phyloP scores from a whole-genome alignment of 495 filamentous ascomycete genomes.

The Xylaria venustula region DNA sequence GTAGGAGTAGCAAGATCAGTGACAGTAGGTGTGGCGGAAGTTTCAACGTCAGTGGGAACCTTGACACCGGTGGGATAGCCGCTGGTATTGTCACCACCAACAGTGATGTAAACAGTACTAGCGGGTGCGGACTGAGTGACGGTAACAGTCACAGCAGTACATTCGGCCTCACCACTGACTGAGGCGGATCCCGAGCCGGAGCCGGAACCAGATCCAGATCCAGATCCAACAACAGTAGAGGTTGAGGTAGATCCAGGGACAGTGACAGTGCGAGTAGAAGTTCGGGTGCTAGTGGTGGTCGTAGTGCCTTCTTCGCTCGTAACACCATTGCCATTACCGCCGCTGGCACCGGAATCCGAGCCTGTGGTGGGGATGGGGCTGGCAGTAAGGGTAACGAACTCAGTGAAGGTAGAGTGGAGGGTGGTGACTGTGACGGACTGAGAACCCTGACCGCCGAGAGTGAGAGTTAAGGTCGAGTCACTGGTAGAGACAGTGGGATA shows the following conservation, averaged over 20 bases:
- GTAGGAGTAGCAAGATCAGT: slow-evolving; percentile 8
- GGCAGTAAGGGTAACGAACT: slow-evolving; percentile 26
- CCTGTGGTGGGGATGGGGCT: slow-evolving; percentile 9
- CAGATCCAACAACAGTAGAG: slow-evolving; percentile 20
- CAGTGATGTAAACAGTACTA: slow-evolving; percentile 44
- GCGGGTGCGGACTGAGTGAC: slow-evolving; percentile 34
- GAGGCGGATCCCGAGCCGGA: slow-evolving; percentile 17
- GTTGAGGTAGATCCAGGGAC: slow-evolving; percentile 16
- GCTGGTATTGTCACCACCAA: slow-evolving; percentile 1
- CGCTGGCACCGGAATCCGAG: not conserved
- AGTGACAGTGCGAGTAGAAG: slow-evolving; percentile 43
- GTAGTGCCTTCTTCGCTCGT: slow-evolving; percentile 30
- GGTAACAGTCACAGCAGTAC: slow-evolving; percentile 34
- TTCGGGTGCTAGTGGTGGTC: slow-evolving; percentile 37
- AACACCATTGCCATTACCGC: not conserved
- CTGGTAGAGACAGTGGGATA: slow-evolving; percentile 19
- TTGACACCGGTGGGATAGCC: slow-evolving; percentile 6
- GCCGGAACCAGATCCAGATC: slow-evolving; percentile 14
- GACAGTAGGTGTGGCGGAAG: slow-evolving; percentile 7
- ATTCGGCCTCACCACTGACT: slow-evolving; percentile 19
- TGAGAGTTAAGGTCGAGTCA: slow-evolving; percentile 38
- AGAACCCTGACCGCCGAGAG: slow-evolving; percentile 36
- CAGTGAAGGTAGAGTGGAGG: slow-evolving; percentile 32
- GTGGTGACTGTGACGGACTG: slow-evolving; percentile 36
- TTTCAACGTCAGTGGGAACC: slow-evolving; percentile 8